Conservation (phyloP, 176 grass and related monocot species). For the Saccharum officinarum region DNA sequence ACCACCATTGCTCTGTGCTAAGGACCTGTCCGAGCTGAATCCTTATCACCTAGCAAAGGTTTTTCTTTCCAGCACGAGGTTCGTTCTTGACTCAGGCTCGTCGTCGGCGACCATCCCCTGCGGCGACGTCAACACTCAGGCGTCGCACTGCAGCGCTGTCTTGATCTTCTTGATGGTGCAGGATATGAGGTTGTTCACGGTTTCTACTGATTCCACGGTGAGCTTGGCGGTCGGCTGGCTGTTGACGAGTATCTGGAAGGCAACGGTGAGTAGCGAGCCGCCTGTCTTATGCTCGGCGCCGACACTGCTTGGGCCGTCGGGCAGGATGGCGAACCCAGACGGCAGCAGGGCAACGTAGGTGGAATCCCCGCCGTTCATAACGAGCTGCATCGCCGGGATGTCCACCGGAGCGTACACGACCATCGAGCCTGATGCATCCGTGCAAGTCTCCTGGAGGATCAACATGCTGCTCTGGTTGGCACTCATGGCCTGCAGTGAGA, state of each 20-base stretch:
- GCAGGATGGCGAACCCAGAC: conserved; percentile 91
- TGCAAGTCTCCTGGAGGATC: conserved; percentile 95
- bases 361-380: conserved; percentile 94
- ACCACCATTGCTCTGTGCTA: conserved; percentile 95
- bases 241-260: conserved; percentile 97
- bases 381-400: conserved; percentile 94
- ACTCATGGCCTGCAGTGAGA: conserved; percentile 57
- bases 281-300: conserved; percentile 28
- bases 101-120: not conserved
- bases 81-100: conserved; percentile 97
- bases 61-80: conserved; percentile 63
- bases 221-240: conserved; percentile 94
- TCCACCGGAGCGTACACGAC: conserved; percentile 96
- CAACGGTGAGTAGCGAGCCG: conserved; percentile 79
- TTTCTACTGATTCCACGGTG: conserved; percentile 88
- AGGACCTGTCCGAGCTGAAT: conserved; percentile 30
- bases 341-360: conserved; percentile 90
- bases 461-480: conserved; percentile 98
- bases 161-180: conserved; percentile 99
- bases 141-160: conserved; percentile 56
- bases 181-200: conserved; percentile 87
- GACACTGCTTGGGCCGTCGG: conserved; percentile 47
- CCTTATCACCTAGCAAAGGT: conserved; percentile 97
- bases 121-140: not conserved
- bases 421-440: conserved; percentile 88